A percentile compares a stretch with the other conserved stretches of the same genome.
Conservation (phyloP, 2,329 filamentous ascomycete species). For the Dactylonectria estremocensis region DNA sequence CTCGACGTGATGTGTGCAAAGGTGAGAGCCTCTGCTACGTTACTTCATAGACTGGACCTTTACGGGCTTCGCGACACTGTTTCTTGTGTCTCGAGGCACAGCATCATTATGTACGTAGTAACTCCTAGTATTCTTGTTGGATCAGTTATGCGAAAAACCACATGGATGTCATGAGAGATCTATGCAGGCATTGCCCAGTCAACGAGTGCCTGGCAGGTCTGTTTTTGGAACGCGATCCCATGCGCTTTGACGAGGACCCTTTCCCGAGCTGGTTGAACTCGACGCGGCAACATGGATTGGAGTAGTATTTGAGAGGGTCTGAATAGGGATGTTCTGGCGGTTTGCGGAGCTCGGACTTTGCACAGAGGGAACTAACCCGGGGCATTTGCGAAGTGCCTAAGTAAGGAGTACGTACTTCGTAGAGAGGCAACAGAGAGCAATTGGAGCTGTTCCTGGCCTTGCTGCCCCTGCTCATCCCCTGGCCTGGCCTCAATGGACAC, state of each 20-base stretch:
- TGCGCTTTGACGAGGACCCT: slow-evolving; percentile 15
- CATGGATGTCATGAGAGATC: slow-evolving; percentile 19
- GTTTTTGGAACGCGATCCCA: slow-evolving; percentile 12
- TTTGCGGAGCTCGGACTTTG: slow-evolving; percentile 2
- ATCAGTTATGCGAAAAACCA: background rate
- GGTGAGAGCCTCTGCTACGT: background rate
- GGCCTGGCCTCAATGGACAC: background rate
- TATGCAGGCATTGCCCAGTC: slow-evolving; percentile 16
- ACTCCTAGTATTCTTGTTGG: background rate
- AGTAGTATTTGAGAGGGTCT: background rate
- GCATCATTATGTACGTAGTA: background rate
- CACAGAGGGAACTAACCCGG: background rate
- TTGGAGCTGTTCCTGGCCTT: slow-evolving; percentile 20
- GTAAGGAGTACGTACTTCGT: too few relatives aligned
- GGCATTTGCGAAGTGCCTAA: background rate
- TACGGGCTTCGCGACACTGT: background rate
- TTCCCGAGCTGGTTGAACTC: slow-evolving; percentile 5
- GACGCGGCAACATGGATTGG: slow-evolving; percentile 3
- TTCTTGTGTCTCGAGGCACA: slow-evolving; percentile 4
- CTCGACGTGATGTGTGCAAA: background rate
- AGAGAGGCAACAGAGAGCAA: too few relatives aligned
- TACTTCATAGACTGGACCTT: background rate
- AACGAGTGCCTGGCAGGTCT: slow-evolving; percentile 14
- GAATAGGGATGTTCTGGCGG: slow-evolving; percentile 1
- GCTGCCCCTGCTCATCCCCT: background rate